A percentile compares a stretch with the other conserved stretches of the same genome.
Conservation (phyloP, 495 filamentous ascomycete genomes). For the Parachaetomium inaequale region DNA sequence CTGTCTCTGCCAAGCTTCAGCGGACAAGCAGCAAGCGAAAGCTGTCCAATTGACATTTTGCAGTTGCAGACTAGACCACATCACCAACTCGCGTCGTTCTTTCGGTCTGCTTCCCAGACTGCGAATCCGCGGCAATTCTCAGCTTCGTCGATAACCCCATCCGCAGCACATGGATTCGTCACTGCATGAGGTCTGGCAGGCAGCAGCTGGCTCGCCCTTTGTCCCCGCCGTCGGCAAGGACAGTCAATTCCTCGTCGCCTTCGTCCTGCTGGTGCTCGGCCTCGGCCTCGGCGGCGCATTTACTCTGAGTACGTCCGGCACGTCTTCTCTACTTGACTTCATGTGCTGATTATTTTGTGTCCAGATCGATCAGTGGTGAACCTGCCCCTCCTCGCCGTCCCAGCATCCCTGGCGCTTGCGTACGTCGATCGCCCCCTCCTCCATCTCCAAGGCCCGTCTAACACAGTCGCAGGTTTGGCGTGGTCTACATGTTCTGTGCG, state of each 20-base stretch:
- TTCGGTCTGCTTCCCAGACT: constrained; percentile 4
- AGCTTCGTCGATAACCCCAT: not conserved
- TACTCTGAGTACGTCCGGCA: constrained; percentile 67
- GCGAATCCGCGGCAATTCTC: not conserved
- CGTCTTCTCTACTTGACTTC: not conserved
- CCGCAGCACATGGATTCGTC: constrained; percentile 60
- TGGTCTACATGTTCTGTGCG: constrained; percentile 96
- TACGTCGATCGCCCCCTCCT: constrained; percentile 44
- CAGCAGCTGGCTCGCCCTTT: constrained; percentile 79
- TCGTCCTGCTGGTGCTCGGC: constrained; percentile 68
- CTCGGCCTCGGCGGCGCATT: constrained; percentile 66
- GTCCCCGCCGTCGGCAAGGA: constrained; percentile 75
- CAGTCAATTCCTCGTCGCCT: constrained; percentile 78
- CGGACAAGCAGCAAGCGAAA: constrained; percentile 11
- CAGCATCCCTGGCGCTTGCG: constrained; percentile 87
- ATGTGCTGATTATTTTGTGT: constrained; percentile 6
- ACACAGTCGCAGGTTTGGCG: constrained; percentile 67
- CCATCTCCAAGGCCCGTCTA: constrained; percentile 8
- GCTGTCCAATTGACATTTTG: constrained; percentile 23
- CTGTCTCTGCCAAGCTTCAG: constrained; percentile 13
- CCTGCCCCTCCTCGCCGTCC: constrained; percentile 74
- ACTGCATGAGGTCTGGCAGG: constrained; percentile 84
- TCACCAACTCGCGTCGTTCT: constrained; percentile 9
- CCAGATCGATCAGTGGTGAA: constrained; percentile 81
- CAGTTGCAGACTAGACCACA: not conserved